Conservation (phyloP, 768 basidiomycete genomes). For the Tricholoma sp. region DNA sequence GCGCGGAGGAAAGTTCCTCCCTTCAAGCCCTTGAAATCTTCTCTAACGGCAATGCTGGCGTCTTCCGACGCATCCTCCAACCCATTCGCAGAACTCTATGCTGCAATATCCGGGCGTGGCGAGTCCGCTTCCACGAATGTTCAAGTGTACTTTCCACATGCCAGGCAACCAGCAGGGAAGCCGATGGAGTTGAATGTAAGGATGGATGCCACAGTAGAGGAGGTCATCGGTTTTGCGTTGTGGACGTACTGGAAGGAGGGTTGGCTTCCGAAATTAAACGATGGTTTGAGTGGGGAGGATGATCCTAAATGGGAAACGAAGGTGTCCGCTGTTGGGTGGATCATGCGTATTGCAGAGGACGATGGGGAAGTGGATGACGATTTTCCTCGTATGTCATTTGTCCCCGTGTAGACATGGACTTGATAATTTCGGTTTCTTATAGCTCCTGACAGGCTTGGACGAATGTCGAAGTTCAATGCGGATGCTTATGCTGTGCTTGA, state of each 20-base stretch:
- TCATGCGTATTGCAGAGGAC: conserved; percentile 88
- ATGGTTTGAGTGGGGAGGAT: conserved; percentile 52
- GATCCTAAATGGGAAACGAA: conserved; percentile 54
- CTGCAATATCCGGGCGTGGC: conserved; percentile 75
- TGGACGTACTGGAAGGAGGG: conserved; percentile 93
- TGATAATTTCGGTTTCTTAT: conserved; percentile 9
- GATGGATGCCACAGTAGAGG: conserved; percentile 88
- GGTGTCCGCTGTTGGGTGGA: conserved; percentile 84
- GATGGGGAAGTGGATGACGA: conserved; percentile 99
- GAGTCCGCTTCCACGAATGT: conserved; percentile 59
- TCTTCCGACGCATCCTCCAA: conserved; percentile 64
- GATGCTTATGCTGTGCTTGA: conserved; percentile 87
- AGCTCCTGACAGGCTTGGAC: conserved; percentile 89
- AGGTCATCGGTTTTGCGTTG: conserved; percentile 89
- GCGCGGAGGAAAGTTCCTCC: conserved; percentile 45
- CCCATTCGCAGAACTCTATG: conserved; percentile 86
- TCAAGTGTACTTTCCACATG: conserved; percentile 83
- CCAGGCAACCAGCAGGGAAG: conserved; percentile 51
- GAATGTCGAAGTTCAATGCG: conserved; percentile 84
- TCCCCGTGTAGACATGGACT: neutral
- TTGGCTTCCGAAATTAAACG: conserved; percentile 72
- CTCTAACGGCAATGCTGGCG: conserved; percentile 71
- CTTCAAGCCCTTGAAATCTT: conserved; percentile 45
- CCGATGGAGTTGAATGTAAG: conserved; percentile 72
- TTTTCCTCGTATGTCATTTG: conserved; percentile 74